Percentiles rank a stretch among this genome's conserved stretches.
Evolutionary conservation across 768 basidiomycete species (phyloP).

Genomic region (Tephrocybe sp.): DNA sequence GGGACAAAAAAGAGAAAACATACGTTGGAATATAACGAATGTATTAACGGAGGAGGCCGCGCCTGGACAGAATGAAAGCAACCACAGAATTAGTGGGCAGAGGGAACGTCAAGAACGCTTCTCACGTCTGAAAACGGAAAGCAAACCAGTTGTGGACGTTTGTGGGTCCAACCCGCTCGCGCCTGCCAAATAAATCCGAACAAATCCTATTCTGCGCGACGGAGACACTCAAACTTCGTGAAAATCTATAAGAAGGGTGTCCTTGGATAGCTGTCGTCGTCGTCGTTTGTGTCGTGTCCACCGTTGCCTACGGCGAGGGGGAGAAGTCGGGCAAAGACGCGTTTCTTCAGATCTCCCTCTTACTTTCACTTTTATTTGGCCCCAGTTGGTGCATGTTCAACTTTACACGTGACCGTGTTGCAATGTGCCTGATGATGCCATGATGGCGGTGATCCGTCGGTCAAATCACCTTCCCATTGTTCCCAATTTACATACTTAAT

Average conservation of each 20-base stretch:
- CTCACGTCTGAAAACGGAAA: slow-evolving; percentile 39
- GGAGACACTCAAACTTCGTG: slow-evolving; percentile 17
- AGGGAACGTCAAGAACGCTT: slow-evolving; percentile 29
- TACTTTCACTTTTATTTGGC: slow-evolving; percentile 42
- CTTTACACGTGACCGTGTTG: slow-evolving; percentile 48
- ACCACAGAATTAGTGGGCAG: slow-evolving; percentile 19
- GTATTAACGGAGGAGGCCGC: slow-evolving; percentile 72
- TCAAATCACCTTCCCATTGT: slow-evolving; percentile 10
- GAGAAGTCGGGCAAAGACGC: slow-evolving; percentile 26
- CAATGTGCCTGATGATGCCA: slow-evolving; percentile 28
- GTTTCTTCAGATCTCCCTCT: slow-evolving; percentile 18
- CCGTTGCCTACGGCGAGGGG: slow-evolving; percentile 20
- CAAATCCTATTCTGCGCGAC: slow-evolving; percentile 8
- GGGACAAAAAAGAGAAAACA: no score
- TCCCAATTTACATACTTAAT: no score
- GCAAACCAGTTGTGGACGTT: slow-evolving; percentile 43
- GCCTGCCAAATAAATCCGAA: slow-evolving; percentile 33
- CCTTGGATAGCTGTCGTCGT: slow-evolving; percentile 20
- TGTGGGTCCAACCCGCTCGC: slow-evolving; percentile 51
- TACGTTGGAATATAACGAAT: slow-evolving; percentile 59
- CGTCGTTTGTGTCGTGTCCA: slow-evolving; percentile 10
- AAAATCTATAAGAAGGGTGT: slow-evolving; percentile 26
- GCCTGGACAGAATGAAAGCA: slow-evolving; percentile 41
- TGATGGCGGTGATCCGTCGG: not conserved
- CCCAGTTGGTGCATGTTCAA: slow-evolving; percentile 57